A percentile compares a stretch with the other conserved stretches of the same genome.
These are phyloP conservation scores for Penicillium nucicola DNA, from an alignment of 495 filamentous ascomycete genomes.

Conservation along the genomic window DNA sequence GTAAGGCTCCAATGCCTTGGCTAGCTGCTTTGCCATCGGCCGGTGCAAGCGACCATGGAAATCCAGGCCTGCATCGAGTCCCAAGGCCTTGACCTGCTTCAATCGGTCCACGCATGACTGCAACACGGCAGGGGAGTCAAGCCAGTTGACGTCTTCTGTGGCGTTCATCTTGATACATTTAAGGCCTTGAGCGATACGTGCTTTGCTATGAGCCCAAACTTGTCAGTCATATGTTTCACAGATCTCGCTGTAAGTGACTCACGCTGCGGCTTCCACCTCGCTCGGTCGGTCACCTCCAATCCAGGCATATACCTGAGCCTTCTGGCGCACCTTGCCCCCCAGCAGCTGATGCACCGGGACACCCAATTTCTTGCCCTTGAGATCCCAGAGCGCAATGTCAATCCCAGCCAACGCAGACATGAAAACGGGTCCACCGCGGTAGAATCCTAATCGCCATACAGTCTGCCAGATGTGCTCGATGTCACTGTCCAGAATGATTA, in stretches of 20 bases:
- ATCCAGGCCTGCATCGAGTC: slow-evolving; percentile 72
- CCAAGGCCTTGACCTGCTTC: slow-evolving; percentile 65
- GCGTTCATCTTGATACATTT: slow-evolving; percentile 81
- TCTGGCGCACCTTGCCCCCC: slow-evolving; percentile 72
- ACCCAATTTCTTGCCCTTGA: slow-evolving; percentile 59
- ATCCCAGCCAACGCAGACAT: slow-evolving; percentile 78
- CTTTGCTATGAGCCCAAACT: slow-evolving; percentile 31
- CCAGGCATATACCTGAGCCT: slow-evolving; percentile 80
- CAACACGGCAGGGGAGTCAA: slow-evolving; percentile 67
- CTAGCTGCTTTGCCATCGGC: slow-evolving; percentile 82
- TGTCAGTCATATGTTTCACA: neutral
- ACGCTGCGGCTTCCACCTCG: slow-evolving; percentile 62
- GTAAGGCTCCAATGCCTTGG: slow-evolving; percentile 66
- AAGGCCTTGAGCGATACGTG: slow-evolving; percentile 69
- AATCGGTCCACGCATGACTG: slow-evolving; percentile 65
- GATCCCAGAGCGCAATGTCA: slow-evolving; percentile 81
- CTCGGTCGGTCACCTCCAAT: slow-evolving; percentile 78
- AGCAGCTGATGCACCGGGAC: slow-evolving; percentile 73
- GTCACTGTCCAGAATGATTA: slow-evolving; percentile 45
- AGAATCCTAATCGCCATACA: slow-evolving; percentile 69
- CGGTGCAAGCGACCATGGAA: slow-evolving; percentile 79
- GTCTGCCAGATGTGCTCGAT: slow-evolving; percentile 84
- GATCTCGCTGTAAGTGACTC: slow-evolving; percentile 1
- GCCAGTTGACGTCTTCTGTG: slow-evolving; percentile 76
- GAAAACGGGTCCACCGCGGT: slow-evolving; percentile 80